Conservation (phyloP, 768 basidiomycete genomes). For the Fomitopsis serialis region DNA sequence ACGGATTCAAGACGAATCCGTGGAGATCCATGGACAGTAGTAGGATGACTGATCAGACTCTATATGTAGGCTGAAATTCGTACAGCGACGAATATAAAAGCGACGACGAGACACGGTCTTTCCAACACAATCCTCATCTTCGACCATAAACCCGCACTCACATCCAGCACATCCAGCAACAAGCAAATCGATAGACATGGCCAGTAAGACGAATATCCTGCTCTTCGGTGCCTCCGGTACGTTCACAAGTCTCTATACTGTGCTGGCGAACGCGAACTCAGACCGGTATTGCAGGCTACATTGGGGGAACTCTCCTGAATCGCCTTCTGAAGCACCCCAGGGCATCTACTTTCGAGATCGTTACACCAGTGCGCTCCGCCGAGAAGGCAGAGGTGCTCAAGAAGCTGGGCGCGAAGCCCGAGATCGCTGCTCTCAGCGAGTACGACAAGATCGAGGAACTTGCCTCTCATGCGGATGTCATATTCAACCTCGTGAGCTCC, state of each 20-base stretch:
- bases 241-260: too few relatives aligned
- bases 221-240: background rate
- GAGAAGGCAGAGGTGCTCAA: constrained; percentile 27
- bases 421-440: constrained; percentile 23
- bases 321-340: constrained; percentile 42
- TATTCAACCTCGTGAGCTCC: too few relatives aligned
- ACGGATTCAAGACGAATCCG: too few relatives aligned
- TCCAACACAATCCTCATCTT: too few relatives aligned
- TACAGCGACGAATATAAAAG: too few relatives aligned
- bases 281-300: constrained; percentile 38
- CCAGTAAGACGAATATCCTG: background rate
- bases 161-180: too few relatives aligned
- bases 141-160: too few relatives aligned
- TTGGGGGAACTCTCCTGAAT: constrained; percentile 47
- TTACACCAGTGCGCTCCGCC: constrained; percentile 38
- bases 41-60: too few relatives aligned
- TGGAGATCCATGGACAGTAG: too few relatives aligned
- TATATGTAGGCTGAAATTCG: too few relatives aligned
- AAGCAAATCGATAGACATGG: too few relatives aligned
- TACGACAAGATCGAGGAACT: constrained; percentile 30
- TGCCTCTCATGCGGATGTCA: constrained; percentile 39
- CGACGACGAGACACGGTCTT: too few relatives aligned
- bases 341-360: constrained; percentile 36
- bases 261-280: background rate
- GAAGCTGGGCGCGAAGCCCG: constrained; percentile 14